A percentile compares a stretch with the other conserved stretches of the same genome.
Conservation (phyloP, 1,139 yeast species). For the Meyerozyma smithsonii region DNA sequence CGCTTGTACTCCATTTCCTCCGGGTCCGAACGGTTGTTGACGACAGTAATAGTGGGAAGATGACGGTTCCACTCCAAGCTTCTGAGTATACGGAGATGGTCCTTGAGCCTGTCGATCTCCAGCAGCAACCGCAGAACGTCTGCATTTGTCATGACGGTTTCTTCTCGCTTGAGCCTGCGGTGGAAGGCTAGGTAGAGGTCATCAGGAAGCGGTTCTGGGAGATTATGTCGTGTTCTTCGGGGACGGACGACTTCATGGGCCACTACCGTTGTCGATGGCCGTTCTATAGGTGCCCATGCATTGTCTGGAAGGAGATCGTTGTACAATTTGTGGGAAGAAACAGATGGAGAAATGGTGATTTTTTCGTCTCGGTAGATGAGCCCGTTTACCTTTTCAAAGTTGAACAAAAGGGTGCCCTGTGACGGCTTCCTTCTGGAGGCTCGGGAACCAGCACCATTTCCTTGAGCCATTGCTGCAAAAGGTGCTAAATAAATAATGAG, state of each 20-base stretch:
- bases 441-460: neutral
- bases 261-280: slow-evolving; percentile 2
- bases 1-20: slow-evolving; percentile 50
- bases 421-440: neutral
- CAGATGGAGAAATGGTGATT: slow-evolving; percentile 2
- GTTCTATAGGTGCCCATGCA: neutral
- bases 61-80: slow-evolving; percentile 54
- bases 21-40: slow-evolving; percentile 41
- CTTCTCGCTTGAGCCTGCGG: slow-evolving; percentile 61
- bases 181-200: slow-evolving; percentile 47
- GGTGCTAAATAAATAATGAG: neutral
- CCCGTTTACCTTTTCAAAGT: slow-evolving; percentile 28
- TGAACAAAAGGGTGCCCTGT: slow-evolving; percentile 17
- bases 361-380: slow-evolving; percentile 19
- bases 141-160: slow-evolving; percentile 53
- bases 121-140: slow-evolving; percentile 48
- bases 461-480: neutral
- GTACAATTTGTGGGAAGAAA: neutral
- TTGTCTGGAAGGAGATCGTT: neutral
- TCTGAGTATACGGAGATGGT: slow-evolving; percentile 40
- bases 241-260: neutral
- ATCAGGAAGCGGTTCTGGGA: slow-evolving; percentile 43
- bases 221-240: neutral
- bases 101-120: slow-evolving; percentile 48
- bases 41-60: slow-evolving; percentile 50